A percentile compares a stretch with the other conserved stretches of the same genome.
Conservation (phyloP, 352 stramenopile species). For the Thalassiosira exigua region DNA sequence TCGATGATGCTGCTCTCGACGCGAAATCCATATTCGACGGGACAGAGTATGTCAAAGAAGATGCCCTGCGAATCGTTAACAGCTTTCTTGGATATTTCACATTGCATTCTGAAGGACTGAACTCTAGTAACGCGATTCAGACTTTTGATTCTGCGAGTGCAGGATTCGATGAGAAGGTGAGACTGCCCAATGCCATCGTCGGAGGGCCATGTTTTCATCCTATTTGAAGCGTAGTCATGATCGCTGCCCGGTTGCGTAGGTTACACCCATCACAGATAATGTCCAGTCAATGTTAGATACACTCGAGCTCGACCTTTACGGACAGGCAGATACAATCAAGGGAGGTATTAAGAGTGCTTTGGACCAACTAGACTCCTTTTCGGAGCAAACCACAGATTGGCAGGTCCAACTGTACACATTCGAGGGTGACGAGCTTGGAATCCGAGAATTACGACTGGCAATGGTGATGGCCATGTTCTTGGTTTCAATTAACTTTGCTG, state of each 20-base stretch:
- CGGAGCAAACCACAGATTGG: slow-evolving; percentile 27
- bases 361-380: slow-evolving; percentile 51
- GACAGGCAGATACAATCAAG: slow-evolving; percentile 49
- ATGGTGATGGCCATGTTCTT: slow-evolving; percentile 57
- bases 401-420: slow-evolving; percentile 47
- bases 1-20: slow-evolving; percentile 50
- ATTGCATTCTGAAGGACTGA: slow-evolving; percentile 47
- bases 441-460: slow-evolving; percentile 23
- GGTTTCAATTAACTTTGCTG: slow-evolving; percentile 36
- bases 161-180: slow-evolving; percentile 49
- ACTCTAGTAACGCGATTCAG: slow-evolving; percentile 27
- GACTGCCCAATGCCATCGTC: too few species aligned
- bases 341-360: slow-evolving; percentile 35
- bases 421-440: slow-evolving; percentile 49
- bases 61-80: slow-evolving; percentile 47
- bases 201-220: too few species aligned
- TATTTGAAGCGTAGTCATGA: too few species aligned
- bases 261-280: slow-evolving; percentile 46
- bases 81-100: slow-evolving; percentile 47
- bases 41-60: slow-evolving; percentile 57
- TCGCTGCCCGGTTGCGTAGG: too few species aligned
- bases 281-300: slow-evolving; percentile 61
- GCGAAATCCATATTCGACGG: slow-evolving; percentile 59
- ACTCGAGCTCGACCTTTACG: slow-evolving; percentile 56
- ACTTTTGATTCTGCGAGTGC: slow-evolving; percentile 35